phyloP scores from a whole-genome alignment of 306 rosid genomes.

The Rosa chinensis region DNA sequence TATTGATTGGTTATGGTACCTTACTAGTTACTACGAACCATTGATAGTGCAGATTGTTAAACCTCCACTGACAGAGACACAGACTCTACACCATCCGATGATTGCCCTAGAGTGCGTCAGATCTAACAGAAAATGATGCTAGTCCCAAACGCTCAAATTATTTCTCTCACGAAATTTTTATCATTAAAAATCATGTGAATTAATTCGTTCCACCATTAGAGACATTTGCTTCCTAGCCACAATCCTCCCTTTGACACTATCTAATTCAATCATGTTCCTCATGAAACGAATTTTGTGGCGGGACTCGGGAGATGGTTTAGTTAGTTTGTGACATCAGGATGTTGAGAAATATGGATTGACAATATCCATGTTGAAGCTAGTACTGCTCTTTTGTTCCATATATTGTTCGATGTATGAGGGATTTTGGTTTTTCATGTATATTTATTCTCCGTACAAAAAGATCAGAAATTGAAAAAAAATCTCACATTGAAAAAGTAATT shows the following conservation, averaged over 20 bases:
- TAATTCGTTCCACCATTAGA: not conserved
- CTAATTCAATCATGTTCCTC: not conserved
- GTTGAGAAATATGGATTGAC: not conserved
- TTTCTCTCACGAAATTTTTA: not conserved
- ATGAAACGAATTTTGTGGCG: not conserved
- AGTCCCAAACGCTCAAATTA: not conserved
- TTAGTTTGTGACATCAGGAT: not conserved
- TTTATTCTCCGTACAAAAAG: too few species aligned
- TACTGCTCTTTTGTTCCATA: not conserved
- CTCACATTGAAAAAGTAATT: too few species aligned
- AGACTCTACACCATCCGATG: not conserved
- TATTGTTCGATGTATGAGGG: not conserved
- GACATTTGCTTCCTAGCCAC: not conserved
- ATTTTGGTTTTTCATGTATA: not conserved
- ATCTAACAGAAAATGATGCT: slow-evolving; percentile 13
- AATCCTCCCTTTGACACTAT: not conserved
- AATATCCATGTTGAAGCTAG: not conserved
- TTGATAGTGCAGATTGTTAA: slow-evolving; percentile 17
- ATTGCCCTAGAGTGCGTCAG: not conserved
- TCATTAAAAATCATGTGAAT: not conserved
- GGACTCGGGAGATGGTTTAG: not conserved
- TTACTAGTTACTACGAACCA: slow-evolving; percentile 24
- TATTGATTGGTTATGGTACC: not conserved
- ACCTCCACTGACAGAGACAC: slow-evolving; percentile 10
- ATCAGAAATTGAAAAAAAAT: too few species aligned